Evolutionary conservation across 73 alveolate genomes (phyloP), one percentile per base, ranked within the genome.

Genomic region (Tetrahymena thermophila): DNA sequence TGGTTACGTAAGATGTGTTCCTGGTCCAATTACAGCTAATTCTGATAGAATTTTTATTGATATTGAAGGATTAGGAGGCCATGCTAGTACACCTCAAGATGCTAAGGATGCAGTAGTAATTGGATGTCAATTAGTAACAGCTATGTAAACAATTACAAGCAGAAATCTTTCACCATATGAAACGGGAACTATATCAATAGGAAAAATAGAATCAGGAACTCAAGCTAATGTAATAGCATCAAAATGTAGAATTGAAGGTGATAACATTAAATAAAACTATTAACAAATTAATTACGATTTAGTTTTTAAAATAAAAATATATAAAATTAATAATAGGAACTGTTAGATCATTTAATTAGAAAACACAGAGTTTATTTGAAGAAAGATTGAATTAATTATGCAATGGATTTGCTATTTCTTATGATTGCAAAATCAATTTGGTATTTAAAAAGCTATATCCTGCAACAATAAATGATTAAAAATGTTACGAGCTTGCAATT

Each of bases 1-100:
- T 21, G 96, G 96, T 35, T 37, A 84, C 23, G 85, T 35, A 37
- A 50, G 94, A 23, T 95, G 43, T 31, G 28, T 37, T 4, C 35
- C 37, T 23, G 96, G 96, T 15, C 93, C 58, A 16, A 34, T 89
- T 15, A 85, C 96, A 0, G 58, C 96, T 25, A 85, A 43, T 94
- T 56, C 93, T 40, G 89, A 84, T 89, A 85, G 93, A 37, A 35
- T 94, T 93, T 85, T n/a, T 43, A 94, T 94, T 42, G 96, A 85
- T 38, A 44, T 94, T 84, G 50, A 56, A 89, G 96, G 96, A n/a
- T 35, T 38, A 94, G 95, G 96, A 23, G 96, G 96, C 1, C 96
- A 94, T 93, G 96, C 96, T 35, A 85, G 96, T 37, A 42, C 95
- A 16, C 96, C 96, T 13, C 31, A 89, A 28, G 57, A 44, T 35